A percentile compares a stretch with the other conserved stretches of the same genome.
These are phyloP conservation scores for Tephrocybe sp. DNA, from an alignment of 768 basidiomycete genomes.

Conservation along the genomic window DNA sequence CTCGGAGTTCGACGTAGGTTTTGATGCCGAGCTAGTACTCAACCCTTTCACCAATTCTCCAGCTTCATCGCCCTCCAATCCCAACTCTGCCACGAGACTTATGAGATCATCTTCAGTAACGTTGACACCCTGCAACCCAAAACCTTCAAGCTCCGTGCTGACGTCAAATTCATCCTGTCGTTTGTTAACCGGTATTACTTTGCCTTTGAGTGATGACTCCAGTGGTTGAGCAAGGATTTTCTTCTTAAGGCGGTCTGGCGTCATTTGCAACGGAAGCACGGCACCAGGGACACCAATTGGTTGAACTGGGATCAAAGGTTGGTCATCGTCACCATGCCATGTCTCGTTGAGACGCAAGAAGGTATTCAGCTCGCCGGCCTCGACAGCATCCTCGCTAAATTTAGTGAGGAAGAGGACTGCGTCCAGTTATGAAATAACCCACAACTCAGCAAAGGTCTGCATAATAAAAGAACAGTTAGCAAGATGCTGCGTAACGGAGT, in stretches of 20 bases:
- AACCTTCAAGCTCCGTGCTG: conserved; percentile 64
- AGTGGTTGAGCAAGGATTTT: conserved; percentile 46
- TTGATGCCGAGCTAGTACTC: conserved; percentile 24
- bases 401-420: conserved; percentile 9
- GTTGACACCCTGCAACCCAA: conserved; percentile 72
- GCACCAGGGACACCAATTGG: conserved; percentile 85
- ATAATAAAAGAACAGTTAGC: conserved; percentile 10
- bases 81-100: conserved; percentile 70
- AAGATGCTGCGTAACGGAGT: not conserved
- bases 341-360: conserved; percentile 74
- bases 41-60: conserved; percentile 70
- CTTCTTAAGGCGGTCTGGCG: conserved; percentile 65
- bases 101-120: conserved; percentile 74
- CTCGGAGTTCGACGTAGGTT: not conserved
- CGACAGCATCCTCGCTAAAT: conserved; percentile 79
- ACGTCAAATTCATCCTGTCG: conserved; percentile 56
- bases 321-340: conserved; percentile 65
- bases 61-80: conserved; percentile 75
- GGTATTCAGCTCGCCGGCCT: conserved; percentile 64
- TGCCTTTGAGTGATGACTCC: conserved; percentile 41
- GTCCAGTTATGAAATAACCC: conserved; percentile 21
- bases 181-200: conserved; percentile 51
- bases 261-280: conserved; percentile 72
- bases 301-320: conserved; percentile 48
- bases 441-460: conserved; percentile 77